Base-by-base conservation (phyloP, 1,284 basidiomycete species). In the Ceratobasidium sp. region DNA sequence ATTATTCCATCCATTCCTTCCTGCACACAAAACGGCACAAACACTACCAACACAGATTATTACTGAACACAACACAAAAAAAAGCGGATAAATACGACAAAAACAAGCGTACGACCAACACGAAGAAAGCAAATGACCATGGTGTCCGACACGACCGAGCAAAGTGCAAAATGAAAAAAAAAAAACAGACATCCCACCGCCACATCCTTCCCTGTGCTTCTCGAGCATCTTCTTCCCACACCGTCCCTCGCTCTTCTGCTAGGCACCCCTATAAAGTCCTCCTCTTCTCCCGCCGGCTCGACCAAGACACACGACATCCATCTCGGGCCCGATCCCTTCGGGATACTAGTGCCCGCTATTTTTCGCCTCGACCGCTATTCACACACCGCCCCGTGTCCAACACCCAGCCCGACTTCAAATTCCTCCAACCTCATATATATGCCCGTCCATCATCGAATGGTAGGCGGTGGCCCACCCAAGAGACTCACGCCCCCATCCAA, bases 401-500 rank as follows among this genome's bases (percentile, higher is more conserved):
- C n/a, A 46, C n/a, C 45, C 45, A 14, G n/a, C 45, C 45, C 45
- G 45, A 14, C 45, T 18, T 21, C 45, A 8, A 12, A 46, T 46
- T 18, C 45, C 4, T 3, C 16, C 12, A n/a, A 46, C 45, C 45
- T 18, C n/a, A 18, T 18, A 21, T 12, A 46, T 4, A 14, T 18
- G 10, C 45, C 9, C 9, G n/a, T 14, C n/a, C 16, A 18, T 46
- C 16, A 18, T 4, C 45, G 45, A 21, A 46, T 5, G n/a, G n/a
- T 26, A 8, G 21, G 57, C 57, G 59, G 59, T 12, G 59, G 59
- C 26, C 59, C 59, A n/a, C 59, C 59, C 59, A 61, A 45, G 28
- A 61, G 43, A 61, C 59, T 61, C 41, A 61, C 43, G 6, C 59
- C 59, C 41, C 59, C 59, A 30, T 61, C 59, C 28, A 43, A 14